phyloP scores from a whole-genome alignment of 192 early-diverging fungal species.

The Coemansia sp. region DNA sequence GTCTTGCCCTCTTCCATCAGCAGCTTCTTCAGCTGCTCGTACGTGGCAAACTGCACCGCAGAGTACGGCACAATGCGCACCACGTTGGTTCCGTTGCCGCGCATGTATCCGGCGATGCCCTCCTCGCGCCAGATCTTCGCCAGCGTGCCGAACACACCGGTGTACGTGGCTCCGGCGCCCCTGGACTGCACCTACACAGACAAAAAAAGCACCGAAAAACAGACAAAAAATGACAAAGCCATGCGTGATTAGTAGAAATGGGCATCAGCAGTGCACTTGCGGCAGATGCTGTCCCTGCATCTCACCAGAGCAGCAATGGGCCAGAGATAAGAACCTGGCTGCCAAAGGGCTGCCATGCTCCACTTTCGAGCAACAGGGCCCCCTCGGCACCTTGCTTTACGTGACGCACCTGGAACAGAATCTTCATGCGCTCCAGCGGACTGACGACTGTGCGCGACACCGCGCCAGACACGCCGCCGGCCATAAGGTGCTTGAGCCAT shows the following conservation, averaged over 20 bases:
- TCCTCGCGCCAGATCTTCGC: constrained; percentile 79
- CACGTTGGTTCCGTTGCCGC: constrained; percentile 84
- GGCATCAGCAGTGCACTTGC: background rate
- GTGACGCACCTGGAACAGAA: constrained; percentile 72
- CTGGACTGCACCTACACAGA: constrained; percentile 43
- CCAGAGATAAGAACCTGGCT: background rate
- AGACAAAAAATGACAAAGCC: background rate
- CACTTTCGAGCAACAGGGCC: background rate
- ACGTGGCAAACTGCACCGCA: constrained; percentile 80
- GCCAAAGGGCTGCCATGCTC: too few relatives aligned
- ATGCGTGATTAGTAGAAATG: background rate
- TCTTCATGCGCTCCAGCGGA: constrained; percentile 83
- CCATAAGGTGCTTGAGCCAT: constrained; percentile 73
- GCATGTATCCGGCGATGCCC: constrained; percentile 70
- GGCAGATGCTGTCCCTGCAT: background rate
- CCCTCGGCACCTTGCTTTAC: background rate
- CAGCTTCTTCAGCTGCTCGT: constrained; percentile 75
- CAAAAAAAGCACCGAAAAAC: constrained; percentile 34
- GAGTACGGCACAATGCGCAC: constrained; percentile 81
- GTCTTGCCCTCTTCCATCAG: constrained; percentile 68
- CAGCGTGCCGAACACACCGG: constrained; percentile 71
- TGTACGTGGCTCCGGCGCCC: constrained; percentile 63
- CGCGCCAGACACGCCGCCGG: constrained; percentile 76
- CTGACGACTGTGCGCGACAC: constrained; percentile 79
- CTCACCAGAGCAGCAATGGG: background rate